Percentiles rank a stretch among this genome's conserved stretches.
Evolutionary conservation across 2,329 filamentous ascomycete species (phyloP).

Genomic region (Aureobasidium sp.): DNA sequence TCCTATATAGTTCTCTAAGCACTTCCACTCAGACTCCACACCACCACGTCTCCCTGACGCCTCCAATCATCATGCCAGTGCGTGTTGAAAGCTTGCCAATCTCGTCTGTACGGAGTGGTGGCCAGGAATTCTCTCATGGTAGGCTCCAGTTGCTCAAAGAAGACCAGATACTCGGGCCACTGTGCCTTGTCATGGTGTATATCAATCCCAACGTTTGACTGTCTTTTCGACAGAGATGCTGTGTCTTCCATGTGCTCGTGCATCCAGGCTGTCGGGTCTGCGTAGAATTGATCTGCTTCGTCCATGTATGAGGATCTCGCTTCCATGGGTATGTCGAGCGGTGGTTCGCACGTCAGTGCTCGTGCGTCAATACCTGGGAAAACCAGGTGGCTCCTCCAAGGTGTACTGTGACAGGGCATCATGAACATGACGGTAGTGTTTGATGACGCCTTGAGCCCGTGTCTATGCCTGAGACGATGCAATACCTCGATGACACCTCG

Average conservation of each 20-base stretch:
- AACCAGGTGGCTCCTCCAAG: slow-evolving; percentile 83
- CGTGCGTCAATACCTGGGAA: slow-evolving; percentile 67
- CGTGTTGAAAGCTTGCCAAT: slow-evolving; percentile 52
- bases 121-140: slow-evolving; percentile 35
- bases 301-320: slow-evolving; percentile 66
- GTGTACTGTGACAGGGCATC: slow-evolving; percentile 92
- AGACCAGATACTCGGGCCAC: slow-evolving; percentile 41
- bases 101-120: slow-evolving; percentile 45
- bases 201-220: background rate
- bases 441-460: slow-evolving; percentile 42
- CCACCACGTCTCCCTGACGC: slow-evolving; percentile 52
- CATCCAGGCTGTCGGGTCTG: slow-evolving; percentile 43
- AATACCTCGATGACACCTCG: slow-evolving; percentile 69
- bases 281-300: slow-evolving; percentile 88
- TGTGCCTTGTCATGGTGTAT: slow-evolving; percentile 17
- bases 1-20: background rate
- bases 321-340: slow-evolving; percentile 54
- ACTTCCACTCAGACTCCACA: slow-evolving; percentile 36
- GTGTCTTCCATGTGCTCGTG: slow-evolving; percentile 30
- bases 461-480: slow-evolving; percentile 64
- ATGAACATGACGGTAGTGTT: slow-evolving; percentile 62
- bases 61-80: slow-evolving; percentile 55
- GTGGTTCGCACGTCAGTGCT: slow-evolving; percentile 85
- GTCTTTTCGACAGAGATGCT: background rate
- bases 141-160: slow-evolving; percentile 51